Evolutionary conservation across 495 filamentous ascomycete genomes (phyloP), one percentile per base, ranked within the genome.

Genomic region (Aspergillus funiculosus): DNA sequence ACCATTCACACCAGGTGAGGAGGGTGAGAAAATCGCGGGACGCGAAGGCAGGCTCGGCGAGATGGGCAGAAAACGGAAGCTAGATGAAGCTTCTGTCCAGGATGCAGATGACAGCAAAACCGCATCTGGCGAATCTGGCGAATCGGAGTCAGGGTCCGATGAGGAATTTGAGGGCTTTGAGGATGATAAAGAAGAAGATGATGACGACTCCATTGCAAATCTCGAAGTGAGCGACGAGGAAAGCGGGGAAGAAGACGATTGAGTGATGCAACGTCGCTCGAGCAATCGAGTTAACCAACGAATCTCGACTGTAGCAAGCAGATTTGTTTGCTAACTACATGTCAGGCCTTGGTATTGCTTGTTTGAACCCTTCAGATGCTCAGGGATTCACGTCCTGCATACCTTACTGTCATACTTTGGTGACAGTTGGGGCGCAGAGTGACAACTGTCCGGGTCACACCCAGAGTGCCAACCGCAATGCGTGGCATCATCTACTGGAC

Each of bases 21-120:
- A 69, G 10, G 72, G 75, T 18, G 76, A 67, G 46, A 70, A 72
- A 44, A 71, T 84, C 17, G 81, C 76, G 41, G 78, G 76, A 11
- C 65, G 77, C 45, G 73, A 76, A 37, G 79, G 79, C 19, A 67
- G 71, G 38, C 66, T 81, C n/a, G 80, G 78, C n/a, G 80, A 82
- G 54, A 82, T 82, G 79, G 64, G 68, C 30, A 68, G 60, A 45
- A 77, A 79, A 57, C 66, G 75, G 50, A 80, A 79, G 61, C 56
- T 72, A 40, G 70, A 70, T 25, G 68, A 69, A 15, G 61, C 68
- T 7, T 51, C 43, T 39, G 45, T 58, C 2, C 62, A 72, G 31
- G 53, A 50, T 2, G 56, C 61, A 5, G 59, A 58, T 15, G 58
- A 54, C 2, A 29, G 40, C 3, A 48, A 58, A 17, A 48, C 58